phyloP scores from a whole-genome alignment of 208 protist species.

The Leishmania braziliensis region DNA sequence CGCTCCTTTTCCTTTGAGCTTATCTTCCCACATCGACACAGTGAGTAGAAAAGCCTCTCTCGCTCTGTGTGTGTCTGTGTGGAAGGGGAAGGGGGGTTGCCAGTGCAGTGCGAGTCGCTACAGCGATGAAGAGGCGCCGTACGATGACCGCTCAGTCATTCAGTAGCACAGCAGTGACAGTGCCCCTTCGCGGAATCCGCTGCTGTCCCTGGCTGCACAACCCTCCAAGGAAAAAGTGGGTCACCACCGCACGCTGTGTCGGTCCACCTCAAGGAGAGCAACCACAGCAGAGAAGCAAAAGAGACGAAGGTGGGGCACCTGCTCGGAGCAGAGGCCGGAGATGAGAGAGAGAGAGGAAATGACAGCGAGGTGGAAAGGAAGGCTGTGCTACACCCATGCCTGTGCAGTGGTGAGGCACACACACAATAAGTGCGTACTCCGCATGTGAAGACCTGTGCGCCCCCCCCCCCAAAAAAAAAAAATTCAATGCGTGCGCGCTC shows the following conservation, averaged over 20 bases:
- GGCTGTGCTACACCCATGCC: constrained; percentile 3
- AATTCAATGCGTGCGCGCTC: not conserved
- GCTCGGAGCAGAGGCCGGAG: not conserved
- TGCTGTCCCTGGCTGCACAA: not conserved
- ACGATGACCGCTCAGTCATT: not conserved
- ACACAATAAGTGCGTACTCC: not conserved
- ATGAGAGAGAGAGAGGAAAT: constrained; percentile 6
- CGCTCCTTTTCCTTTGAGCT: not conserved
- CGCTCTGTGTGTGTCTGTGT: not conserved
- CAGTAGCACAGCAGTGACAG: not conserved
- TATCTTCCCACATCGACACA: not conserved
- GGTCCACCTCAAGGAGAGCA: not conserved
- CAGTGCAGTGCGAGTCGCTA: not conserved
- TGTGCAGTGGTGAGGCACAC: not conserved
- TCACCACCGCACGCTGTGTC: not conserved
- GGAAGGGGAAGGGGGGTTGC: not conserved
- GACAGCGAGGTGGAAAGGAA: constrained; percentile 4
- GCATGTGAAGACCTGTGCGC: not conserved
- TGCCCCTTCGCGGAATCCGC: not conserved
- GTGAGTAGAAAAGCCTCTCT: not conserved
- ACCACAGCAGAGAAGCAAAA: not conserved
- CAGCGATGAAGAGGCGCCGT: not conserved
- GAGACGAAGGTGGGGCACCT: not conserved
- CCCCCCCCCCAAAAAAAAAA: no score
- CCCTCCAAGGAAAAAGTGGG: not conserved